Evolutionary conservation across 495 filamentous ascomycete genomes (phyloP).

Genomic region (Lophiostoma macrostomum): DNA sequence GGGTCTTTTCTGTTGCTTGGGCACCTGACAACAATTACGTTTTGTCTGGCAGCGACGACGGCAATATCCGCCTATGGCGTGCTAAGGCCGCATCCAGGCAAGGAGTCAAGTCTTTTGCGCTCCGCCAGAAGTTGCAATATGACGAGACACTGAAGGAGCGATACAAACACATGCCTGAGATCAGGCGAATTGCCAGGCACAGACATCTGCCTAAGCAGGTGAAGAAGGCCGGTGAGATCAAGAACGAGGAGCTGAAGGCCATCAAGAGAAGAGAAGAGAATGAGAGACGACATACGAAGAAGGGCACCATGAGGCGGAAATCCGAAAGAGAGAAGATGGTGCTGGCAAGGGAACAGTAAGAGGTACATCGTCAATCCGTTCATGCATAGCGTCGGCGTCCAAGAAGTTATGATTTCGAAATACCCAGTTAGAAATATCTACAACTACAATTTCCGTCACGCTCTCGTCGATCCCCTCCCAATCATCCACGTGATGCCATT

Average conservation of each 20-base stretch:
- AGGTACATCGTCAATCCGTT: background rate
- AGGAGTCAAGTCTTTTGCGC: constrained; percentile 77
- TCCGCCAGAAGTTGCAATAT: constrained; percentile 87
- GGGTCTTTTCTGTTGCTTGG: constrained; percentile 81
- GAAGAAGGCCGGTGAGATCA: constrained; percentile 98
- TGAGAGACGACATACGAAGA: constrained; percentile 83
- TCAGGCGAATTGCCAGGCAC: constrained; percentile 83
- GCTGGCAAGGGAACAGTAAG: constrained; percentile 67
- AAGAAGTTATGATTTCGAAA: background rate
- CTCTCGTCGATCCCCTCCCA: background rate
- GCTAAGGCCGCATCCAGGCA: constrained; percentile 80
- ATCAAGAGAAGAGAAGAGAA: constrained; percentile 93
- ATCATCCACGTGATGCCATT: background rate
- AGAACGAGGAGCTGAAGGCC: constrained; percentile 78
- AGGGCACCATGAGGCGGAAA: constrained; percentile 66
- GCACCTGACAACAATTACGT: constrained; percentile 87
- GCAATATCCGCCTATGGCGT: constrained; percentile 90
- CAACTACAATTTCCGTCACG: background rate
- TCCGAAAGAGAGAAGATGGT: constrained; percentile 93
- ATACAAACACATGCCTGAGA: constrained; percentile 95
- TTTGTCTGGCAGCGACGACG: constrained; percentile 84
- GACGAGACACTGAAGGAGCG: constrained; percentile 78
- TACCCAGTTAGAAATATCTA: too few species aligned
- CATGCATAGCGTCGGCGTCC: constrained; percentile 3
- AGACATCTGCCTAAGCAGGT: constrained; percentile 88